Base-by-base conservation (phyloP, 2,329 filamentous ascomycete genomes). In the Penicillium sclerotiorum region DNA sequence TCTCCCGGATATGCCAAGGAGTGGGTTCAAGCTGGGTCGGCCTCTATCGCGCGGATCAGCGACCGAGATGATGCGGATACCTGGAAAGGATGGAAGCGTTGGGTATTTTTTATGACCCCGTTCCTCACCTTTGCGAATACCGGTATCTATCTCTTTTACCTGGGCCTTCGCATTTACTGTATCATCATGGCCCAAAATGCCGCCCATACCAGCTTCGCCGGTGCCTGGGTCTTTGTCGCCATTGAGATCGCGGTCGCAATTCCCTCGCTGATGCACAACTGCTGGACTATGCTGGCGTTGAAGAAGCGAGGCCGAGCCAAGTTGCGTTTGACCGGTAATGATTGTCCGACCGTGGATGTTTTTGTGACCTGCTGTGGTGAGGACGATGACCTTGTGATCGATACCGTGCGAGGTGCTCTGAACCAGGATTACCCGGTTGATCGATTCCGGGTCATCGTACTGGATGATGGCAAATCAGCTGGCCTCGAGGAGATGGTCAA, bases 201-300 rank as follows among this genome's bases (percentile, higher is more conserved):
- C 1, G 66, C 68, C 4, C 41, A 62, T 3, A 61, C 68, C 18
- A 69, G 68, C 2, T 84, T 77, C 52, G 69, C 73, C 4, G 74
- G 77, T 37, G 81, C 81, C 2, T 84, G 81, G 81, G 60, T 82
- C 6, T 84, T 84, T 56, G 79, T 84, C 46, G 77, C 69, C 20
- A 74, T 83, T 49, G 81, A 84, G 25, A 63, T 81, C 32, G 68
- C 72, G n/a, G 74, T 78, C 7, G 77, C 79, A 5, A 73, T 82
- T 45, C 81, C 81, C 5, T 74, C 78, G 3, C 66, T 83, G 28
- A 75, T 82, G 71, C 80, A 84, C 69, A 81, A 81, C 57, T 69
- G 76, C 30, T 83, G 80, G 79, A 81, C 80, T 1, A 77, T 84
- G 74, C 75, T 77, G 69, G 77, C 80, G 0, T 66, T 83, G 55